Percentiles rank a stretch among this genome's conserved stretches.
These are phyloP conservation scores for Parietaria judaica DNA, from an alignment of 306 rosid species.

Conservation along the genomic window DNA sequence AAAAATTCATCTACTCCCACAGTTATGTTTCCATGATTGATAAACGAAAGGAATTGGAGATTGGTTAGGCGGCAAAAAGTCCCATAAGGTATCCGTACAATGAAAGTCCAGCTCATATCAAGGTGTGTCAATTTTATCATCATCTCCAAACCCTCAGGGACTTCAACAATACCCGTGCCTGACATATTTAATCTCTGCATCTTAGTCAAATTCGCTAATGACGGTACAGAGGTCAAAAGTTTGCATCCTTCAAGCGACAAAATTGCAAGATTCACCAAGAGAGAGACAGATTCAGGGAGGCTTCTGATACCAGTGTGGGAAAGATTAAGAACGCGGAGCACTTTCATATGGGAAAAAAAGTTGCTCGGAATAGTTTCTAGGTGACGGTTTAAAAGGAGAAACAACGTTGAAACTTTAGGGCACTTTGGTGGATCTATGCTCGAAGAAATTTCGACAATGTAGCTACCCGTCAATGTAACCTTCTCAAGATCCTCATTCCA, in stretches of 20 bases:
- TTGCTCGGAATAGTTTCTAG: not conserved
- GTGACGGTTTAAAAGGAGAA: not conserved
- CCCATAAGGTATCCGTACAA: not conserved
- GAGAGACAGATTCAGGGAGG: not conserved
- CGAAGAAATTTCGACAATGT: conserved; percentile 5
- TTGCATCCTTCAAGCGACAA: not conserved
- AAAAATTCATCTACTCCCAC: not conserved
- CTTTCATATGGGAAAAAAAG: conserved; percentile 2
- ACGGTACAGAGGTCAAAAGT: not conserved
- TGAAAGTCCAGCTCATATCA: not conserved
- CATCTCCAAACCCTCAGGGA: conserved; percentile 6
- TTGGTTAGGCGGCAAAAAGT: not conserved
- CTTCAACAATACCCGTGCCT: not conserved
- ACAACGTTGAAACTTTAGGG: conserved; percentile 14
- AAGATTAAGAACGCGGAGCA: conserved; percentile 13
- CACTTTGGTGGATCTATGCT: not conserved
- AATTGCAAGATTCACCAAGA: conserved; percentile 8
- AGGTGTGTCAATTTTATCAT: conserved; percentile 8
- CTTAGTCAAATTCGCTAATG: not conserved
- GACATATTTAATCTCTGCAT: conserved; percentile 4
- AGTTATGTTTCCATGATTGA: not conserved
- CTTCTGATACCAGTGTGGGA: not conserved
- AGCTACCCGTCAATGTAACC: conserved; percentile 6
- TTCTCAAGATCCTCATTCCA: not conserved
- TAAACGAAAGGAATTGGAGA: conserved; percentile 3